Conservation (phyloP, 2,329 filamentous ascomycete genomes). For the Calonectria naviculata region DNA sequence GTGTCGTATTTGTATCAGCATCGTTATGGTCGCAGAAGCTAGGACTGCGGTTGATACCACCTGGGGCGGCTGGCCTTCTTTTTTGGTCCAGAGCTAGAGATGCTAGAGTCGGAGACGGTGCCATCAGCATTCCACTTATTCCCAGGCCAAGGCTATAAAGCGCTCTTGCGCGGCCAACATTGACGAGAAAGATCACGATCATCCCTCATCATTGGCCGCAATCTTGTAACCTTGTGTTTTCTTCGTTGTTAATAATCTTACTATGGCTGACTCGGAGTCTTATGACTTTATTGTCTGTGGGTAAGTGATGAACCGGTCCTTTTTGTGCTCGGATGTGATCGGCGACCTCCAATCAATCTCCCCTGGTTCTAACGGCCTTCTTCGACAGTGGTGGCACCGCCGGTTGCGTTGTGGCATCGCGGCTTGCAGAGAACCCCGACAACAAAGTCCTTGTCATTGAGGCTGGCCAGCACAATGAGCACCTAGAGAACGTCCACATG, state of each 20-base stretch:
- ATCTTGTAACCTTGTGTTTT: background rate
- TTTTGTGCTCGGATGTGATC: slow-evolving; percentile 1
- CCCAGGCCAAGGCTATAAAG: slow-evolving; percentile 13
- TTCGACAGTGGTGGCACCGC: slow-evolving; percentile 47
- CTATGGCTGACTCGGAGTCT: slow-evolving; percentile 33
- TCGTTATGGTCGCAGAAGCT: slow-evolving; percentile 19
- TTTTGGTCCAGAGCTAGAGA: background rate
- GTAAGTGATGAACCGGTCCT: slow-evolving; percentile 34
- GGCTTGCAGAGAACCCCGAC: slow-evolving; percentile 48
- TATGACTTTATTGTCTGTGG: slow-evolving; percentile 50
- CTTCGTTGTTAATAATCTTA: background rate
- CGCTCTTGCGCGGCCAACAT: background rate
- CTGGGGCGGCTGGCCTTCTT: slow-evolving; percentile 1
- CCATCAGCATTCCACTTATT: background rate
- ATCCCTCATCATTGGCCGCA: background rate
- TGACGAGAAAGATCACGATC: background rate
- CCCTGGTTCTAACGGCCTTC: slow-evolving; percentile 17
- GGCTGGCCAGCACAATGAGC: slow-evolving; percentile 51
- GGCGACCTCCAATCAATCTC: background rate
- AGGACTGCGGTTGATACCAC: slow-evolving; percentile 17
- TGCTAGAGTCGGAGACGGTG: background rate
- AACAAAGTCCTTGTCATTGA: slow-evolving; percentile 48
- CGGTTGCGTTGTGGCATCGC: slow-evolving; percentile 50
- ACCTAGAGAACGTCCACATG: slow-evolving; percentile 63
- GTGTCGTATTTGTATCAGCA: slow-evolving; percentile 15